These are phyloP conservation scores for Lachnellula arida DNA, from an alignment of 2,329 filamentous ascomycete genomes.

Conservation along the genomic window DNA sequence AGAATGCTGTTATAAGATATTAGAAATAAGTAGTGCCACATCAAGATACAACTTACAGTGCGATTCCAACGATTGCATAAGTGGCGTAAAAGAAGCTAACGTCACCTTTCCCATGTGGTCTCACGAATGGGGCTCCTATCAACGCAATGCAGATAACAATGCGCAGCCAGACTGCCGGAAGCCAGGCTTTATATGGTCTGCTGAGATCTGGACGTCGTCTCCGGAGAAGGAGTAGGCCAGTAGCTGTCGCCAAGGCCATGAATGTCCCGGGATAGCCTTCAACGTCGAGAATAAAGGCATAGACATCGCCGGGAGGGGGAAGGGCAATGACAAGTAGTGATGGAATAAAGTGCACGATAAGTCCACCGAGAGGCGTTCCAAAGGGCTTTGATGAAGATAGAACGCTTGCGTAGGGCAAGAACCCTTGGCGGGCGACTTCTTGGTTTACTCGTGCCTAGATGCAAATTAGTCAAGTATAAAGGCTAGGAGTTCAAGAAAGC, in stretches of 20 bases:
- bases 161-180: slow-evolving; percentile 28
- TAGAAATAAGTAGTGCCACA: background rate
- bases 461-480: slow-evolving; percentile 14
- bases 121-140: slow-evolving; percentile 35
- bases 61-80: slow-evolving; percentile 49
- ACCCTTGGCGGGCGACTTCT: slow-evolving; percentile 44
- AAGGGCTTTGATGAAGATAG: slow-evolving; percentile 28
- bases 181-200: slow-evolving; percentile 28
- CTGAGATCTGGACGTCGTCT: slow-evolving; percentile 43
- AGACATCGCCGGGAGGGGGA: slow-evolving; percentile 39
- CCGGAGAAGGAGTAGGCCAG: slow-evolving; percentile 44
- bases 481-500: background rate
- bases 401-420: slow-evolving; percentile 39
- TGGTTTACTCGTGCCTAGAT: slow-evolving; percentile 43
- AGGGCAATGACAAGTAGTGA: slow-evolving; percentile 53
- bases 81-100: slow-evolving; percentile 49
- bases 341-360: slow-evolving; percentile 57
- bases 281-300: slow-evolving; percentile 36
- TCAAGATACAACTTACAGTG: slow-evolving; percentile 41
- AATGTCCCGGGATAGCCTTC: slow-evolving; percentile 44
- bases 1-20: slow-evolving; percentile 41
- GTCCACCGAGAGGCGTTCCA: slow-evolving; percentile 30
- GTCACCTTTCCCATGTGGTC: slow-evolving; percentile 37
- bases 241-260: slow-evolving; percentile 28
- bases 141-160: slow-evolving; percentile 29